phyloP scores from a whole-genome alignment of 805 yeast genomes.

The Candida sakaeoensis region DNA sequence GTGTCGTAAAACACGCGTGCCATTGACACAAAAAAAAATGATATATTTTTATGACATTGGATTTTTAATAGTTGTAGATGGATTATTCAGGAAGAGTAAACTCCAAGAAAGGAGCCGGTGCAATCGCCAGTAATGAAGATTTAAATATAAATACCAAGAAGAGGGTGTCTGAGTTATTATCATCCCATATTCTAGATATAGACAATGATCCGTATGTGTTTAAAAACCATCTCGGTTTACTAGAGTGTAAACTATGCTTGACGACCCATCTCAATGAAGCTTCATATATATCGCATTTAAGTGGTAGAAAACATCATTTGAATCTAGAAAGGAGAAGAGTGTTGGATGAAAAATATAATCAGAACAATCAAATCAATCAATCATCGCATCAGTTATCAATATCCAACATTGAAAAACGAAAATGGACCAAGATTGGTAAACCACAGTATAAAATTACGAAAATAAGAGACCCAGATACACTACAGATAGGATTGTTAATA shows the following conservation, averaged over 20 bases:
- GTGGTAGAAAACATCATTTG: constrained; percentile 78
- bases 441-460: constrained; percentile 71
- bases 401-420: constrained; percentile 41
- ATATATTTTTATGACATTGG: not conserved
- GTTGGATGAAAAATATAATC: constrained; percentile 30
- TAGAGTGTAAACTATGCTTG: constrained; percentile 81
- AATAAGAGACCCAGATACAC: constrained; percentile 57
- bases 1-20: constrained; percentile 7
- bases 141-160: constrained; percentile 65
- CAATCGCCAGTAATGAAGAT: constrained; percentile 72
- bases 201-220: constrained; percentile 80
- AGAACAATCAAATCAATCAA: constrained; percentile 14
- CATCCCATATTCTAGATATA: constrained; percentile 45
- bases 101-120: constrained; percentile 88
- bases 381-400: constrained; percentile 22
- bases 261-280: constrained; percentile 80
- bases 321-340: constrained; percentile 59
- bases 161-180: constrained; percentile 61
- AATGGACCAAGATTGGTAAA: constrained; percentile 59
- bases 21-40: not conserved
- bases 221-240: constrained; percentile 75
- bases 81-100: constrained; percentile 89
- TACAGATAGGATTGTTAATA: constrained; percentile 62
- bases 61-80: constrained; percentile 40
- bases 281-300: constrained; percentile 78